These are phyloP conservation scores for Mucor irregularis DNA, from an alignment of 371 early-diverging fungal genomes.

Conservation along the genomic window DNA sequence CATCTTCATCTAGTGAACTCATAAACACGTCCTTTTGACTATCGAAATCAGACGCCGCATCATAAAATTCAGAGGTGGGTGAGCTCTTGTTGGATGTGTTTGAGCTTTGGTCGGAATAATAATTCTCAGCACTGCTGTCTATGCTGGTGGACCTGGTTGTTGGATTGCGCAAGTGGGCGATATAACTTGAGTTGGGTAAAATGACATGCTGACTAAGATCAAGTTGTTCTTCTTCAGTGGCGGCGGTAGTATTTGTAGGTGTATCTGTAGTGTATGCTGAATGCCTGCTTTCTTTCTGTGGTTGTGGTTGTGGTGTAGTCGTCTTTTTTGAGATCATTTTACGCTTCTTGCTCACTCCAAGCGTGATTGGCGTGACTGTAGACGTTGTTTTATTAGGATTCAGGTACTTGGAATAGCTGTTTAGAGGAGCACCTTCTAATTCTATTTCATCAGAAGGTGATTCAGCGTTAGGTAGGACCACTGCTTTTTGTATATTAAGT, in stretches of 20 bases:
- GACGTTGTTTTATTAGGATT: background rate
- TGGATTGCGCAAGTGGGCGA: slow-evolving; percentile 1
- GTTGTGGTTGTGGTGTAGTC: background rate
- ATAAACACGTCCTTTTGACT: too few species aligned
- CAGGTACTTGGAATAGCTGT: background rate
- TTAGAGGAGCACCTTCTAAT: background rate
- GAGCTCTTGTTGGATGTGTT: background rate
- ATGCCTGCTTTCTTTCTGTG: background rate
- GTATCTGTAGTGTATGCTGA: too few species aligned
- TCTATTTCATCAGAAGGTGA: background rate
- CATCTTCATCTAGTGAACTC: too few species aligned
- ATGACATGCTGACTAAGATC: slow-evolving; percentile 17
- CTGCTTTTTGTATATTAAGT: background rate
- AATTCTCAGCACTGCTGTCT: background rate
- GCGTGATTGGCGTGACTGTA: background rate
- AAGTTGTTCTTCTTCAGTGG: background rate
- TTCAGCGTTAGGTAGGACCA: background rate
- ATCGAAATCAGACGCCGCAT: slow-evolving; percentile 9
- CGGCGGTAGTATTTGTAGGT: too few species aligned
- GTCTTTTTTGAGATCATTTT: background rate
- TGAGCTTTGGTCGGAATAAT: background rate
- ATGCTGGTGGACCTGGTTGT: background rate
- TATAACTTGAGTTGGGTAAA: slow-evolving; percentile 13
- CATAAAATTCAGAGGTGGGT: background rate
- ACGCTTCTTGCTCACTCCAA: background rate